Base-by-base conservation (phyloP, 2,329 filamentous ascomycete species). In the Fusarium lyarnte region DNA sequence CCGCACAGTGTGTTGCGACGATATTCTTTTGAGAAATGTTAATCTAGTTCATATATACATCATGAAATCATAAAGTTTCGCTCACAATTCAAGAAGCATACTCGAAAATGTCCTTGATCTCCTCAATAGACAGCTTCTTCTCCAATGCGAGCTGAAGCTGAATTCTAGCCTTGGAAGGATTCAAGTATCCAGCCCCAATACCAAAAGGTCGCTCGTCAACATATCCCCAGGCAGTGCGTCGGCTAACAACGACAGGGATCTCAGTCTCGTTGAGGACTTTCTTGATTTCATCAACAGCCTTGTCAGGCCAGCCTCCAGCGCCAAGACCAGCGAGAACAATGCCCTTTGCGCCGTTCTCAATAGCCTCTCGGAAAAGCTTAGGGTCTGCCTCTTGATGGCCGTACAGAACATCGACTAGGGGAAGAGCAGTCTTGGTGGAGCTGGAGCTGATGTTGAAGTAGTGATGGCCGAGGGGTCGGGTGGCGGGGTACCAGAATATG, bases 401-500 rank as follows among this genome's bases (percentile, higher is more conserved):
- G 72, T 87, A 89, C 3, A 90, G 74, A 16, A 90, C 85, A 49
- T 88, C 87, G 17, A 90, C 87, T 52, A 85, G 80, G 0, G 88
- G 87, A n/a, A 90, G 81, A 0, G 65, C 54, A 0, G 79, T 78
- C 8, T 80, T 67, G 6, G 76, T 19, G 0, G 75, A 63, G 35
- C 66, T 66, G 9, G 31, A 70, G 36, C 74, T 74, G 46, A 85
- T 79, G 73, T 82, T 81, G 76, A 84, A 87, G 66, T 83, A 79
- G 46, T 80, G 74, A 71, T 85, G 84, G 35, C 84, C 83, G 8
- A 84, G 75, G 8, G 89, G 85, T 41, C 81, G 79, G 3, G 83
- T 79, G 0, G 89, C 82, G 5, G 84, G 82, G 72, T 85, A 91
- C 82, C 87, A 91, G 81, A 90, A 91, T 68, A 87, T 85, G 0